Evolutionary conservation across 2,329 filamentous ascomycete genomes (phyloP).

Genomic region (Dactylellina sp.): DNA sequence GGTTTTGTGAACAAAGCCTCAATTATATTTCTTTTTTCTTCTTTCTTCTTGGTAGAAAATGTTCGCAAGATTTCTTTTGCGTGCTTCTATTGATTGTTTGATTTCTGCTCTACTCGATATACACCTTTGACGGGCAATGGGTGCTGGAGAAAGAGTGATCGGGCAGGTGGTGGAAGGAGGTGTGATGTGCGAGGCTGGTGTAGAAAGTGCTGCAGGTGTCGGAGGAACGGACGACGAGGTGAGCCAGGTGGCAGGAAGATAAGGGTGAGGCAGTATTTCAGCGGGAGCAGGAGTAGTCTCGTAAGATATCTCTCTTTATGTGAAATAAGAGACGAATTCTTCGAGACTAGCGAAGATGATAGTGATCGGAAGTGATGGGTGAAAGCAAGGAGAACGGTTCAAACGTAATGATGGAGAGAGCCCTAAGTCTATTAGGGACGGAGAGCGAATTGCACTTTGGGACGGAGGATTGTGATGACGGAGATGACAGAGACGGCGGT

Average conservation of each 20-base stretch:
- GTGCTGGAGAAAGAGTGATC: conserved; percentile 57
- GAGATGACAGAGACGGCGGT: conserved; percentile 7
- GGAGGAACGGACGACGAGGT: conserved; percentile 41
- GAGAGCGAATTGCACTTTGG: conserved; percentile 27
- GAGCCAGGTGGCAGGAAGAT: conserved; percentile 38
- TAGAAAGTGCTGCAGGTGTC: conserved; percentile 23
- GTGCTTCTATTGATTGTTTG: conserved; percentile 42
- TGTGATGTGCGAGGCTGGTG: conserved; percentile 26
- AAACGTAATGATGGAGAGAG: conserved; percentile 33
- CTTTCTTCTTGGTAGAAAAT: conserved; percentile 23
- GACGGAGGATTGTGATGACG: conserved; percentile 17
- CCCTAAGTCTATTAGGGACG: conserved; percentile 46
- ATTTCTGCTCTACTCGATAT: conserved; percentile 55
- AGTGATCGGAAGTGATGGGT: conserved; percentile 51
- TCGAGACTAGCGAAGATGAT: conserved; percentile 28
- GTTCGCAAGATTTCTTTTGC: conserved; percentile 41
- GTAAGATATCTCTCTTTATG: conserved; percentile 31
- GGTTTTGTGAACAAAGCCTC: conserved; percentile 45
- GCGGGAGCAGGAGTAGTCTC: conserved; percentile 34
- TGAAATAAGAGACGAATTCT: conserved; percentile 30
- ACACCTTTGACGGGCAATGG: conserved; percentile 58
- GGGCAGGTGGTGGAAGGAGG: conserved; percentile 32
- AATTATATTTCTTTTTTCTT: too few relatives aligned
- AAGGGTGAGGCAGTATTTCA: conserved; percentile 17
- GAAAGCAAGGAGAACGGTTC: conserved; percentile 52